Conservation (phyloP, 176 grass and related monocot species). For the Ensete glaucum region DNA sequence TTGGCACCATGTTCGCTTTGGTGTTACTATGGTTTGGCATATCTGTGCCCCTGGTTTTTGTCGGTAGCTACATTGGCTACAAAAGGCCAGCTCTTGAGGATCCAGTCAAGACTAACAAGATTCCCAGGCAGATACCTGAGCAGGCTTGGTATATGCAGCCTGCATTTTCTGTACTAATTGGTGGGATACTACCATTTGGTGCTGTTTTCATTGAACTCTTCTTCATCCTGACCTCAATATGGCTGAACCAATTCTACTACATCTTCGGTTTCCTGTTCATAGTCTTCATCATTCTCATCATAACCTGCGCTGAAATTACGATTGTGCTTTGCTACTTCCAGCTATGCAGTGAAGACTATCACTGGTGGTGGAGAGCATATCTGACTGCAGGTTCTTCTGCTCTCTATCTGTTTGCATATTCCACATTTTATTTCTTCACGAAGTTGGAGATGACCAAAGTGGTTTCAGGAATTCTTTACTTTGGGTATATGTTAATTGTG, state of each 20-base stretch:
- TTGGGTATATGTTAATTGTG: conserved; percentile 70
- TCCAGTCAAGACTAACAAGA: conserved; percentile 72
- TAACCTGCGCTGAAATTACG: conserved; percentile 64
- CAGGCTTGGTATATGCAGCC: conserved; percentile 69
- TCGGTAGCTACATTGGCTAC: conserved; percentile 71
- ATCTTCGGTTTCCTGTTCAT: conserved; percentile 76
- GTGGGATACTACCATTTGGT: conserved; percentile 65
- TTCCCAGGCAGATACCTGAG: conserved; percentile 67
- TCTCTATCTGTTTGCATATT: conserved; percentile 63
- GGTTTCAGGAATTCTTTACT: conserved; percentile 68
- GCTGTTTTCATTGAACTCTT: conserved; percentile 77
- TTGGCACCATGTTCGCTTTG: conserved; percentile 73
- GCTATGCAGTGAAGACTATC: conserved; percentile 67
- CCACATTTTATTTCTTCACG: conserved; percentile 70
- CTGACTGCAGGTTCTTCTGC: conserved; percentile 60
- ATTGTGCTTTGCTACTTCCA: conserved; percentile 84
- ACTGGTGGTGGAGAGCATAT: conserved; percentile 82
- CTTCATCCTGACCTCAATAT: conserved; percentile 74
- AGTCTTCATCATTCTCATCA: conserved; percentile 58
- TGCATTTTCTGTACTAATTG: conserved; percentile 55
- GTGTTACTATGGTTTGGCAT: conserved; percentile 72
- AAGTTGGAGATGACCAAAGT: conserved; percentile 74
- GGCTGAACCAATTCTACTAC: conserved; percentile 79
- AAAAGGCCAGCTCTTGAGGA: conserved; percentile 67
- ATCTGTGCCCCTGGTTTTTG: conserved; percentile 65